These are phyloP conservation scores for Cornus kousa DNA, from an alignment of 148 eudicot species.

Conservation along the genomic window DNA sequence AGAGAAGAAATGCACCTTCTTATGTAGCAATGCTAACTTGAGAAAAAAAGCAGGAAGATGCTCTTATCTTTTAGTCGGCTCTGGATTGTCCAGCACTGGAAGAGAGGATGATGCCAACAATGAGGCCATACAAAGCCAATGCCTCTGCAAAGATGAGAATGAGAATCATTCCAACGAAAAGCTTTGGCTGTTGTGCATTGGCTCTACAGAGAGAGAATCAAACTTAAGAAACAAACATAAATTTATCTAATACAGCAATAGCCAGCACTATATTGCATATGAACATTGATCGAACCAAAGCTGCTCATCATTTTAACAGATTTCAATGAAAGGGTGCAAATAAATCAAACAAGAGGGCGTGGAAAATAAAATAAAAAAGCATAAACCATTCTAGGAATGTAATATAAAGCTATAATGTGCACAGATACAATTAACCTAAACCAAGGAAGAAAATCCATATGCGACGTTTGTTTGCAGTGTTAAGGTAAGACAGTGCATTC, in stretches of 20 bases:
- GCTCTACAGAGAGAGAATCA: constrained; percentile 5
- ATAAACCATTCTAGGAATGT: neutral
- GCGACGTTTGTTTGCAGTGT: neutral
- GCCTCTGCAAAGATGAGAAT: constrained; percentile 25
- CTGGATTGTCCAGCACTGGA: constrained; percentile 23
- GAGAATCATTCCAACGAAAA: constrained; percentile 25
- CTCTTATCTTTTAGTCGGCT: constrained; percentile 15
- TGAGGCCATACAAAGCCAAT: constrained; percentile 18
- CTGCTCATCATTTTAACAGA: neutral
- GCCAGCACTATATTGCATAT: neutral
- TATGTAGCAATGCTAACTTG: constrained; percentile 4
- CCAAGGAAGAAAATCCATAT: neutral
- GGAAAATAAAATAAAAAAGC: neutral
- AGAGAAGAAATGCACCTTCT: neutral
- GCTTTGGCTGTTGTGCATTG: constrained; percentile 24
- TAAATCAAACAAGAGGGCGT: too few relatives aligned
- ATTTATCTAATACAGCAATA: neutral
- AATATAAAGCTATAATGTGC: neutral
- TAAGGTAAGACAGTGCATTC: neutral
- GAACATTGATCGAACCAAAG: neutral
- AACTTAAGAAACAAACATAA: neutral
- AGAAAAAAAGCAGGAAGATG: neutral
- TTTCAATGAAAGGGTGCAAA: too few relatives aligned
- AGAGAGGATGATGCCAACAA: constrained; percentile 23
- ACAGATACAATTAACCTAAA: neutral